Evolutionary conservation across 1,284 basidiomycete genomes (phyloP).

Genomic region (Grifola frondosa): DNA sequence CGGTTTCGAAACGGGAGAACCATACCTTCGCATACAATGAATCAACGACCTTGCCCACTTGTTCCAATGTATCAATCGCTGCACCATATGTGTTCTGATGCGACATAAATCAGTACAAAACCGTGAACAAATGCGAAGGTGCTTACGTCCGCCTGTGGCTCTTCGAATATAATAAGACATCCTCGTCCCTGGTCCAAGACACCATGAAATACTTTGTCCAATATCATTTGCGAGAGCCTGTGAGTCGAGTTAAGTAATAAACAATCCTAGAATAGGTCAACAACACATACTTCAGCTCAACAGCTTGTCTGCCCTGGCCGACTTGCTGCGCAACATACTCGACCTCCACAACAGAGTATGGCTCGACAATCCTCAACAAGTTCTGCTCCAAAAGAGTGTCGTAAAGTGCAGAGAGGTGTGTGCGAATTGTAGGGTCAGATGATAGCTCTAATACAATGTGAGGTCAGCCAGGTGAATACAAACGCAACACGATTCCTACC

Average conservation of each 20-base stretch:
- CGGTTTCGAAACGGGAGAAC: background rate
- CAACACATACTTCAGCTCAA: slow-evolving; percentile 83
- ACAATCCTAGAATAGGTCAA: background rate
- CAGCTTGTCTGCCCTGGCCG: slow-evolving; percentile 86
- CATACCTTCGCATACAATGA: slow-evolving; percentile 85
- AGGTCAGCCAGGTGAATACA: background rate
- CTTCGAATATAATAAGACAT: slow-evolving; percentile 88
- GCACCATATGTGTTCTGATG: slow-evolving; percentile 80
- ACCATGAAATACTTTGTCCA: slow-evolving; percentile 93
- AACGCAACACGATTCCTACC: too few species aligned
- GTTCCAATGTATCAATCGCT: slow-evolving; percentile 85
- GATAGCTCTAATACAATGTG: slow-evolving; percentile 70
- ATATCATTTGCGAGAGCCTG: slow-evolving; percentile 95
- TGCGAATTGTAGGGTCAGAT: slow-evolving; percentile 90
- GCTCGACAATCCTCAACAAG: slow-evolving; percentile 91
- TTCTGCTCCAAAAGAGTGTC: slow-evolving; percentile 97
- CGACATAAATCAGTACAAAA: slow-evolving; percentile 5
- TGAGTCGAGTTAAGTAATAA: background rate
- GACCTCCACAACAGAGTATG: slow-evolving; percentile 91
- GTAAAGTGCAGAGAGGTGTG: slow-evolving; percentile 90
- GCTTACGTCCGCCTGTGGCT: slow-evolving; percentile 79
- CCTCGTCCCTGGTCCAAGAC: slow-evolving; percentile 95
- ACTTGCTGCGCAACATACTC: slow-evolving; percentile 88
- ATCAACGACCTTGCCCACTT: slow-evolving; percentile 90
- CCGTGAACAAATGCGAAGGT: slow-evolving; percentile 13